Conservation (phyloP, 352 stramenopile genomes). For the Globisporangium spinosum region DNA sequence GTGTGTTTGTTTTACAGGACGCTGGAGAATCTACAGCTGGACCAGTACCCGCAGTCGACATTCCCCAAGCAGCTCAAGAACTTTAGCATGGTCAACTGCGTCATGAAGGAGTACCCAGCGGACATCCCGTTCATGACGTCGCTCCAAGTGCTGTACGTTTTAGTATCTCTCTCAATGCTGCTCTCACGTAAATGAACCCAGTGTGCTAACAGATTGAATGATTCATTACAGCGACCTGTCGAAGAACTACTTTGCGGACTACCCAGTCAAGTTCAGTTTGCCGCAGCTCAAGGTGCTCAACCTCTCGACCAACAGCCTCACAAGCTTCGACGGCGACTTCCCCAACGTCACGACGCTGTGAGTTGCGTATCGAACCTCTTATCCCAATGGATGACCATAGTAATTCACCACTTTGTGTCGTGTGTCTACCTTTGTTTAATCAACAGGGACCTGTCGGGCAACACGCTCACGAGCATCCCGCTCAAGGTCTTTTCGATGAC, state of each 20-base stretch:
- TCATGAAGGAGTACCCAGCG: slow-evolving; percentile 44
- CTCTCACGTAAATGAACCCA: background rate
- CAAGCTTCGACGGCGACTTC: slow-evolving; percentile 42
- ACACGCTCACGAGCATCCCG: slow-evolving; percentile 51
- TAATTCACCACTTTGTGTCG: background rate
- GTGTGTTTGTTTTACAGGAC: slow-evolving; percentile 29
- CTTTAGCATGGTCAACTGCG: slow-evolving; percentile 58
- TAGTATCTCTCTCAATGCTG: background rate
- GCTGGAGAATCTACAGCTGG: slow-evolving; percentile 52
- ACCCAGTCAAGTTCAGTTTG: slow-evolving; percentile 48
- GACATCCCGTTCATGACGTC: slow-evolving; percentile 48
- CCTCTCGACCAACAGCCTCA: slow-evolving; percentile 51
- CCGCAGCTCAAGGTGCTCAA: slow-evolving; percentile 42
- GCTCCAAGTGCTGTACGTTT: slow-evolving; percentile 49
- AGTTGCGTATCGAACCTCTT: slow-evolving; percentile 10
- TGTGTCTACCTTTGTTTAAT: background rate
- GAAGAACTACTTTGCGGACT: slow-evolving; percentile 48
- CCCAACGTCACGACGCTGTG: slow-evolving; percentile 49
- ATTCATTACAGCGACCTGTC: slow-evolving; percentile 37
- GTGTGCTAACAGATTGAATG: background rate
- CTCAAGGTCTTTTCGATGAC: slow-evolving; percentile 43
- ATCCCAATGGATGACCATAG: background rate
- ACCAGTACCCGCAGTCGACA: slow-evolving; percentile 38
- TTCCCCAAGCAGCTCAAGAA: slow-evolving; percentile 47
- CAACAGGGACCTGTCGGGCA: slow-evolving; percentile 45